phyloP scores from a whole-genome alignment of 1,284 basidiomycete genomes.

The Ustilago vetiveriae region DNA sequence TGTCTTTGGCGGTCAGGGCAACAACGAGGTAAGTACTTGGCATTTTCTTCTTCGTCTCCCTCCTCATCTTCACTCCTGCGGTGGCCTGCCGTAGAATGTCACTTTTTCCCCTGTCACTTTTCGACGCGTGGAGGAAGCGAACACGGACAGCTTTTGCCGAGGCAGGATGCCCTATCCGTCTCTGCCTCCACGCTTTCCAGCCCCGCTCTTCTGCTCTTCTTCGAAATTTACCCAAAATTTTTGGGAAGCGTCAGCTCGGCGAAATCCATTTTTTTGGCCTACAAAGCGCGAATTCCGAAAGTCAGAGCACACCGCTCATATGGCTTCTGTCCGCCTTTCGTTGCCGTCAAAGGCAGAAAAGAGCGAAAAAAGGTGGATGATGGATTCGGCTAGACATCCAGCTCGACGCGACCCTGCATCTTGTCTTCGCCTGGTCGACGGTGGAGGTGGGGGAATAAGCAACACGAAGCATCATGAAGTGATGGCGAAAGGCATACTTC shows the following conservation, averaged over 20 bases:
- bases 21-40: constrained; percentile 76
- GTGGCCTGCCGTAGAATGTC: no score
- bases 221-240: constrained; percentile 27
- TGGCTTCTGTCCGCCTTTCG: background rate
- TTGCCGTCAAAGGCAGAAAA: no score
- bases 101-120: no score
- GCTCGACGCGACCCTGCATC: constrained; percentile 32
- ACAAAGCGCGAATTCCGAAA: constrained; percentile 19
- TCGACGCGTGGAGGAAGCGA: constrained; percentile 22
- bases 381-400: constrained; percentile 6
- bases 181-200: constrained; percentile 2
- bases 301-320: background rate
- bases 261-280: constrained; percentile 3
- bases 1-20: constrained; percentile 97
- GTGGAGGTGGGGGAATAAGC: background rate
- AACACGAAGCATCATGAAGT: background rate
- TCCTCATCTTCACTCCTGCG: background rate
- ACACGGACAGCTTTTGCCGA: constrained; percentile 1
- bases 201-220: background rate
- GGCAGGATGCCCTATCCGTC: background rate
- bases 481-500: background rate
- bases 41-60: background rate
- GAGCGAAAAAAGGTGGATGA: no score
- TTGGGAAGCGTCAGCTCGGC: constrained; percentile 10
- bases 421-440: background rate